Base-by-base conservation (phyloP, 208 protist species). In the Paratrypanosoma confusum region DNA sequence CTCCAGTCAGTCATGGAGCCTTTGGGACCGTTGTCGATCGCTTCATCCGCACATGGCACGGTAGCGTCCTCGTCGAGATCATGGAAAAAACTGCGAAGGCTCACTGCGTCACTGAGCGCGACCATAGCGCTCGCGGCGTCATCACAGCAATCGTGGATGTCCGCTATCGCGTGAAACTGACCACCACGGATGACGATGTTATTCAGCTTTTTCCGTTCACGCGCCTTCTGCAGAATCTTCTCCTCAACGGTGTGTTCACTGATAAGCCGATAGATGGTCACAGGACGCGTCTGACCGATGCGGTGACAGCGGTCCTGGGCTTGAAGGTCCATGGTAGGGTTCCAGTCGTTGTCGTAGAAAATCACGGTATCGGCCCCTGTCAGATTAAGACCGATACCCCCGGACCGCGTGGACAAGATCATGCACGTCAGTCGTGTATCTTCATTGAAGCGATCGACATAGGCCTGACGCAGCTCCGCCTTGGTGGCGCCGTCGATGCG, bases 321-420 rank as follows among this genome's bases (percentile, higher is more conserved):
- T 65, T 98, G 95, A 25, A 91, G 68, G 56, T 99, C 97, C 82
- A 97, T 98, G 17, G 96, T 95, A 1, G 98, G 98, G 72, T 99
- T 99, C 97, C 96, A 99, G 66, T 99, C 97, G 23, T 66, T 92
- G 68, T 99, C 98, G 62, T 98, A 99, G 57, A 99, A 99, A 26
- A 99, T 98, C 34, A 99, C 97, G 11, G 95, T 99, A 62, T 99
- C 96, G 5, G 98, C 98, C 25, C 93, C 95, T 20, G 94, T 98
- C 10, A 99, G 64, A 61, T 99, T 99, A n/a, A 99, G 67, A 11
- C 98, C 98, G 17, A 99, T 65, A 29, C 97, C 96, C 42, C 97
- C 97, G 5, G 88, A 90, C 22, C 97, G 74, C 24, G 97, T 99
- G 1, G 93, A 97, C 1, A 99, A 66, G 26, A 99, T 93, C 71